A percentile compares a stretch with the other conserved stretches of the same genome.
These are phyloP conservation scores for Lipomyces spencermartinsiae DNA, from an alignment of 805 yeast species.

Conservation along the genomic window DNA sequence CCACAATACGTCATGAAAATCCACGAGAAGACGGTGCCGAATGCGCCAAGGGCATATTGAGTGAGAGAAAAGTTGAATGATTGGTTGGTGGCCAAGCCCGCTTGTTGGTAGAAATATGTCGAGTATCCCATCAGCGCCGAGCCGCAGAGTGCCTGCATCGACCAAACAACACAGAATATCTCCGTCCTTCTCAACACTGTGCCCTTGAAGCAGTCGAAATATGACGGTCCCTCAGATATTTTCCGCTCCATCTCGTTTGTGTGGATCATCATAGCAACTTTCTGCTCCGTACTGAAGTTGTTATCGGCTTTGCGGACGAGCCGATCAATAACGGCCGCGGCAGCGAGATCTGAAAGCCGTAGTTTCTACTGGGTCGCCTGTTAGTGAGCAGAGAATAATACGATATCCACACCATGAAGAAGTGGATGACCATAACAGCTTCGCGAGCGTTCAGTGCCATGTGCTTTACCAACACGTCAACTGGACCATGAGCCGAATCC, in stretches of 20 bases:
- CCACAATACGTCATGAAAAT: constrained; percentile 11
- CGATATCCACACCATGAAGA: too few relatives aligned
- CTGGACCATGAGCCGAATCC: too few relatives aligned
- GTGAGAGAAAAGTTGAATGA: constrained; percentile 18
- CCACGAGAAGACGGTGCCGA: constrained; percentile 27
- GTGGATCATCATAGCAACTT: constrained; percentile 25
- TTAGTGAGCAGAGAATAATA: too few relatives aligned
- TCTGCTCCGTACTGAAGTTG: constrained; percentile 7
- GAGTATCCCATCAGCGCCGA: constrained; percentile 16
- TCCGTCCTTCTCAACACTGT: constrained; percentile 36
- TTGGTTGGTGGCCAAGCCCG: constrained; percentile 33
- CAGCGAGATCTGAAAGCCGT: too few relatives aligned
- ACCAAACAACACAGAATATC: constrained; percentile 47
- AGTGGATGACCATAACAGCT: too few relatives aligned
- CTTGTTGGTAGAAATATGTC: constrained; percentile 13
- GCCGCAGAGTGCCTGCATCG: constrained; percentile 38
- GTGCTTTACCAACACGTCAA: too few relatives aligned
- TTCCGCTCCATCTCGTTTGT: constrained; percentile 24
- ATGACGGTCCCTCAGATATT: constrained; percentile 11
- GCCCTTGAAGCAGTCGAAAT: constrained; percentile 16
- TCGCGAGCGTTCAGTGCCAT: too few relatives aligned
- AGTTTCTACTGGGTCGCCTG: too few relatives aligned
- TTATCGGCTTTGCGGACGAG: constrained; percentile 9
- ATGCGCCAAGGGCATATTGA: constrained; percentile 16
- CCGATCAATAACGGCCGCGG: constrained; percentile 10